phyloP scores from a whole-genome alignment of 257 asterid species.

The Osmanthus fragrans region DNA sequence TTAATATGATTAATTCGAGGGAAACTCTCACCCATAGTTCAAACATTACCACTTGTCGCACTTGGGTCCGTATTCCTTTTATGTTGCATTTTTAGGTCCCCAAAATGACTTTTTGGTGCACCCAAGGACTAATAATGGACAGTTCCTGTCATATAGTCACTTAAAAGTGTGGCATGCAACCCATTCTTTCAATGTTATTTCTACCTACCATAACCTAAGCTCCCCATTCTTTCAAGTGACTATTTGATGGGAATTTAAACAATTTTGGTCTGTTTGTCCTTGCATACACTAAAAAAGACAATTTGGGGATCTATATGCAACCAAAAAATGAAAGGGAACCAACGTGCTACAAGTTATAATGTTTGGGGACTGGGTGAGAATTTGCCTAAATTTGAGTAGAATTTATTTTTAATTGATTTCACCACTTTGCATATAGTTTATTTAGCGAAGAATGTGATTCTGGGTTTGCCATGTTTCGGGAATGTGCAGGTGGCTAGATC shows the following conservation, averaged over 20 bases:
- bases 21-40: neutral
- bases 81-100: neutral
- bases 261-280: neutral
- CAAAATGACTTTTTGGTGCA: neutral
- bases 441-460: neutral
- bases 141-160: neutral
- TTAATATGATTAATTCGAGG: constrained; percentile 15
- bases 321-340: neutral
- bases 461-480: constrained; percentile 5
- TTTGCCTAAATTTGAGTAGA: neutral
- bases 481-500: constrained; percentile 60
- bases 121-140: neutral
- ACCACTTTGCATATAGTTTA: constrained; percentile 6
- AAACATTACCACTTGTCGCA: neutral
- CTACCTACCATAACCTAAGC: no score
- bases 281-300: neutral
- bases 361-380: neutral
- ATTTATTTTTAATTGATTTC: constrained; percentile 9
- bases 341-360: neutral
- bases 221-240: neutral
- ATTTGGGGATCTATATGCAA: neutral
- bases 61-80: neutral
- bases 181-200: no score
- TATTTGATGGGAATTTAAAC: neutral
- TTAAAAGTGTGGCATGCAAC: neutral